Evolutionary conservation across 768 basidiomycete species (phyloP), one percentile per base, ranked within the genome.

Genomic region (Lactarius tabidus): DNA sequence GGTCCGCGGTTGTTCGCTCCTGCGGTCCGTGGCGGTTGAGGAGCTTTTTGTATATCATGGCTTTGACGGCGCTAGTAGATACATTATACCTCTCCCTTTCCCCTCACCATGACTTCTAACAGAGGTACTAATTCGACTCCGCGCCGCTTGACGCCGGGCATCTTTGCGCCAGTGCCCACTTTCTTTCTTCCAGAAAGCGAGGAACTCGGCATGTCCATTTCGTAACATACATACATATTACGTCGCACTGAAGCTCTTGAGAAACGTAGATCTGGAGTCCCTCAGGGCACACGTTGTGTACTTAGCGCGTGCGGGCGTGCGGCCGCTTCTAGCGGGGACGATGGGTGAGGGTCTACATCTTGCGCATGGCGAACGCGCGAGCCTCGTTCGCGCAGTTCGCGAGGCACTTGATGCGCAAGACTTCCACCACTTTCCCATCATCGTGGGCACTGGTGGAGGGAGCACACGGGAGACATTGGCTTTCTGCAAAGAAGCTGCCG

Each of bases 291-390:
- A 93, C 76, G 80, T 91, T 52, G 77, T 84, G 60, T 81, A 80
- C 52, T 77, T 86, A 55, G 91, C 89, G 10, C 76, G 77, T 57
- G 87, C 85, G 15, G 90, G 90, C 29, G 86, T 91, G 68, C 82
- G 78, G 9, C 89, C 89, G 18, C 77, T 95, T 66, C 78, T 93
- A 57, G 82, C 86, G 38, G 93, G 93, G 20, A 89, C 90, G 6
- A 91, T 91, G 90, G 88, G 93, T 69, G 93, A 95, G 74, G 92
- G 90, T 23, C 82, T 85, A 67, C 92, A 95, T 72, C 75, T 86
- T 54, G 76, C 89, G 48, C 87, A 82, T 70, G 72, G 78, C 3
- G 93, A 95, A 72, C 85, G 93, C 45, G 77, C 80, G 53, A 76
- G 71, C 12, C 77, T 94, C 67, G 85, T 93, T 73, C 82, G 78